phyloP scores from a whole-genome alignment of 306 rosid genomes.

The Pueraria montana region DNA sequence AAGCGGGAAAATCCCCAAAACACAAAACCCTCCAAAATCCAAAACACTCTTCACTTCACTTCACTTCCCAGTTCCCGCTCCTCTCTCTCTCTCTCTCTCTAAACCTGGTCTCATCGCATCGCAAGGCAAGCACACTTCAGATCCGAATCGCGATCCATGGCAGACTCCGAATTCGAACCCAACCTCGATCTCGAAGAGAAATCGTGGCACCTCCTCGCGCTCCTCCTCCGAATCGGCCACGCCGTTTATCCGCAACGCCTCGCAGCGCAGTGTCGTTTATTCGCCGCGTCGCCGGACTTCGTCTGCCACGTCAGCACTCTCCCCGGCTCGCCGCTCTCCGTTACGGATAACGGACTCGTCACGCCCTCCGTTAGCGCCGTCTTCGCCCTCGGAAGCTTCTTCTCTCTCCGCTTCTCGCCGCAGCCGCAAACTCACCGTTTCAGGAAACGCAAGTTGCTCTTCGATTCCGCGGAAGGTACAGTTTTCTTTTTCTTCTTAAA shows the following conservation, averaged over 20 bases:
- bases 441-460: slow-evolving; percentile 57
- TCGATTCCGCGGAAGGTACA: neutral
- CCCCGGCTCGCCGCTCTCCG: slow-evolving; percentile 54
- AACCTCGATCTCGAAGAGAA: slow-evolving; percentile 34
- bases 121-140: neutral
- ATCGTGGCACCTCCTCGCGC: slow-evolving; percentile 41
- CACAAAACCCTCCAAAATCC: slow-evolving; percentile 7
- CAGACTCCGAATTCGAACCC: neutral
- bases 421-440: neutral
- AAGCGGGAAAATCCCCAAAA: neutral
- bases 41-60: neutral
- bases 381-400: slow-evolving; percentile 37
- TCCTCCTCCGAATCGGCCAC: slow-evolving; percentile 50
- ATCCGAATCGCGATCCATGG: slow-evolving; percentile 33
- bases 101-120: neutral
- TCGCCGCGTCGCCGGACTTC: slow-evolving; percentile 52
- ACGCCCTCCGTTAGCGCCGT: slow-evolving; percentile 49
- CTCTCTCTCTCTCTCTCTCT: neutral
- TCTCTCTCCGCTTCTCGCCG: neutral
- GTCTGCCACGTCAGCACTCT: slow-evolving; percentile 51
- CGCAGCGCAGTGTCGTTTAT: slow-evolving; percentile 54
- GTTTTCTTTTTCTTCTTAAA: neutral
- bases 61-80: neutral
- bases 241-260: slow-evolving; percentile 49
- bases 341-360: slow-evolving; percentile 49